Base-by-base conservation (phyloP, 805 yeast genomes). In the Candida chilensis region DNA sequence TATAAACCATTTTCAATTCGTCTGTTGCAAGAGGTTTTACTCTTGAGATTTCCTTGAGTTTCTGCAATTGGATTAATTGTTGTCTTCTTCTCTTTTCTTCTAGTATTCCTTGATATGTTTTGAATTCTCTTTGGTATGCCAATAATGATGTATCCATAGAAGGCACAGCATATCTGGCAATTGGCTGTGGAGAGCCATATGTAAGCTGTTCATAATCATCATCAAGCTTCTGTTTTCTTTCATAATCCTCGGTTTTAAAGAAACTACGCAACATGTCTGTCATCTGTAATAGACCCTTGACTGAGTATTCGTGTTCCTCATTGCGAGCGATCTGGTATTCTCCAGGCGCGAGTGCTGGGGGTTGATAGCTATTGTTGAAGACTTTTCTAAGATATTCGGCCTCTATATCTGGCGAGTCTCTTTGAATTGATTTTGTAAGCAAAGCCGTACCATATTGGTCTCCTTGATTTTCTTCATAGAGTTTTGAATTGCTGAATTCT, bases 61-160 rank as follows among this genome's bases (percentile, higher is more conserved):
- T 52, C 61, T 15, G 52, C 51, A n/a, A 44, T 31, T 50, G 54
- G 15, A 58, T 40, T 20, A 54, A 36, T 32, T 54, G 51, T 29
- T 48, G 53, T 47, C 54, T 47, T 33, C 50, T 50, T 31, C 52
- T 49, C 20, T 69, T 54, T 38, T 67, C 70, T 28, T 54, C 57
- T 35, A 67, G 44, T 14, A 67, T 50, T 33, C 57, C 57, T 37
- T 60, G 68, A 36, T 67, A 70, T 29, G 54, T 62, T 32, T 55
- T 58, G 41, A 56, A 65, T 24, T 57, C 61, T 17, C 50, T 47
- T 21, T 52, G 54, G 13, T 8, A 22, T 11, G 25, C 25, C 11
- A 5, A 6, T 22, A 22, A 5, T 7, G 25, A 22, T 22, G 25
- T 22, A n/a, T 22, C 25, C 6, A 22, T 6, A 22, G 7, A 6